phyloP scores from a whole-genome alignment of 129 eudicot genomes.

The Artemisia argyi region DNA sequence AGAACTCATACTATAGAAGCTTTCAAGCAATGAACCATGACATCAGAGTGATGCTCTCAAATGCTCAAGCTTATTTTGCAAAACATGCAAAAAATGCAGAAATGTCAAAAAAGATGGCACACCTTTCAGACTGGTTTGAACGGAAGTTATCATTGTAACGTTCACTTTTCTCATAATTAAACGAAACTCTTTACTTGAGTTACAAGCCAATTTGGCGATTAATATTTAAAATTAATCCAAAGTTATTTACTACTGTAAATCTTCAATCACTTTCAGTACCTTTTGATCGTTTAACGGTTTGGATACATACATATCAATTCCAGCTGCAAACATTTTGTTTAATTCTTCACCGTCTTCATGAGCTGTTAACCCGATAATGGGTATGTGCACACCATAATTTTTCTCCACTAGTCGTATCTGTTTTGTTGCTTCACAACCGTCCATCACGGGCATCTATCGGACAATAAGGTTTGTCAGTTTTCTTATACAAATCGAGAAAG shows the following conservation, averaged over 20 bases:
- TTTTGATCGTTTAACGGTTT: conserved; percentile 38
- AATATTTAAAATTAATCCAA: neutral
- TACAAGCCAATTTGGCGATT: neutral
- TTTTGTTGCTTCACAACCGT: conserved; percentile 32
- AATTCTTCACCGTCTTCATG: conserved; percentile 24
- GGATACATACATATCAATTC: conserved; percentile 21
- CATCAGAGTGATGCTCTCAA: conserved; percentile 59
- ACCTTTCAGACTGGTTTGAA: conserved; percentile 46
- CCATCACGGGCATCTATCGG: conserved; percentile 26
- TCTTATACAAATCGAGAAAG: neutral
- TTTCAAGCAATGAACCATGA: conserved; percentile 66
- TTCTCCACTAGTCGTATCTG: conserved; percentile 44
- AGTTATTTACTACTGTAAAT: neutral
- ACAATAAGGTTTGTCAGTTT: neutral
- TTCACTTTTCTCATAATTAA: neutral
- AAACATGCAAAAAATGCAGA: conserved; percentile 33
- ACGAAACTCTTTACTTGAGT: neutral
- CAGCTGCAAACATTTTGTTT: conserved; percentile 12
- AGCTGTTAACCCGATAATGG: conserved; percentile 56
- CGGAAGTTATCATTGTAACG: conserved; percentile 7
- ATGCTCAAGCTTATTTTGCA: conserved; percentile 40
- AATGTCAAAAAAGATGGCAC: conserved; percentile 38
- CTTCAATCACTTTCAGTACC: conserved; percentile 28
- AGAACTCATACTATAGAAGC: conserved; percentile 61
- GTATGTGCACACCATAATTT: conserved; percentile 40